Percentiles rank a stretch among this genome's conserved stretches.
Evolutionary conservation across 495 filamentous ascomycete species (phyloP).

Genomic region (Penicillium crystallinum): DNA sequence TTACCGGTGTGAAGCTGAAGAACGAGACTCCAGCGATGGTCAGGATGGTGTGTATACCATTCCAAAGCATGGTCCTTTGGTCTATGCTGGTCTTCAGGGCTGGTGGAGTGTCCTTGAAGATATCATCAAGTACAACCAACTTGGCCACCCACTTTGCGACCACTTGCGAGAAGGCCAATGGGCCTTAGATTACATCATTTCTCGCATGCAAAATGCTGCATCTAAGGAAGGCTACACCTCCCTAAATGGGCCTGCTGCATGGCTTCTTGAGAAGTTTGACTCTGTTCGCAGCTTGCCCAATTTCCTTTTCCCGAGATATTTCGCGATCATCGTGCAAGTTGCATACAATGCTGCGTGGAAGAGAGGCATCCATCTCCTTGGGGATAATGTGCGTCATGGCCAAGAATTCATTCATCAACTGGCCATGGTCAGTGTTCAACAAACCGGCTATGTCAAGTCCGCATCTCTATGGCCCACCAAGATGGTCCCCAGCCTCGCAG

Average conservation of each 20-base stretch:
- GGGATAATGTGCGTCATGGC: conserved; percentile 65
- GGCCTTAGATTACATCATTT: conserved; percentile 86
- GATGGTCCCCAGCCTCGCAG: conserved; percentile 79
- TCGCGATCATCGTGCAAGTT: conserved; percentile 80
- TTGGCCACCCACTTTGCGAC: conserved; percentile 88
- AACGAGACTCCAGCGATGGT: conserved; percentile 71
- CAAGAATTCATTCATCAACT: conserved; percentile 82
- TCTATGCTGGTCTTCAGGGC: conserved; percentile 95
- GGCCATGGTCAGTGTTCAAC: conserved; percentile 83
- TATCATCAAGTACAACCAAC: conserved; percentile 82
- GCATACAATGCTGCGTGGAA: conserved; percentile 81
- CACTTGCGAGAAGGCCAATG: conserved; percentile 89
- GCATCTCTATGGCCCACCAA: conserved; percentile 85
- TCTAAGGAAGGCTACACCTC: conserved; percentile 53
- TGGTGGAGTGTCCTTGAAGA: conserved; percentile 94
- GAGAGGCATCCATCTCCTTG: conserved; percentile 71
- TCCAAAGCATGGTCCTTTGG: conserved; percentile 73
- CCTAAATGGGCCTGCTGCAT: conserved; percentile 60
- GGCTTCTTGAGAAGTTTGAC: conserved; percentile 80
- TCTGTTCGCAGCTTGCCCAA: conserved; percentile 77
- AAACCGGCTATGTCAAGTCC: conserved; percentile 81
- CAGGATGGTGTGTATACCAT: conserved; percentile 84
- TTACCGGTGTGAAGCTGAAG: conserved; percentile 90
- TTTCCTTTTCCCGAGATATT: conserved; percentile 89
- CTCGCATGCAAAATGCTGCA: conserved; percentile 67